Evolutionary conservation across 495 filamentous ascomycete genomes (phyloP).

Genomic region (Aspergillus hancockii): DNA sequence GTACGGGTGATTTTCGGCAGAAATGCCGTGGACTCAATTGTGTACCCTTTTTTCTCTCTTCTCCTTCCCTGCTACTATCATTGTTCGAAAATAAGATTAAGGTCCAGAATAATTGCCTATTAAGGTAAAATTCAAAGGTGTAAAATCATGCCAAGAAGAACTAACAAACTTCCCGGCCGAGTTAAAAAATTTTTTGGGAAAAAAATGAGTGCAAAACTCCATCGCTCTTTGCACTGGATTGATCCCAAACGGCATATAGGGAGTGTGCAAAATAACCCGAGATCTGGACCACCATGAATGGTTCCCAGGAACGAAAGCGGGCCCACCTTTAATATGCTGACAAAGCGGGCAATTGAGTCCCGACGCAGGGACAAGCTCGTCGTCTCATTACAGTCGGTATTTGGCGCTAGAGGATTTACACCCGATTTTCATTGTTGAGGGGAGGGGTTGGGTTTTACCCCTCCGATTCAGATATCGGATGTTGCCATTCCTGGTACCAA

Average conservation of each 20-base stretch:
- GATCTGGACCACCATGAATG: background rate
- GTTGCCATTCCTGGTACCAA: too few species aligned
- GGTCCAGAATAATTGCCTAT: background rate
- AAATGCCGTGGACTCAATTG: background rate
- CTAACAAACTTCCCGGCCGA: background rate
- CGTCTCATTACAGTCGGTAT: slow-evolving; percentile 4
- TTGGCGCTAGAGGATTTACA: background rate
- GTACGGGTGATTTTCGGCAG: slow-evolving; percentile 4
- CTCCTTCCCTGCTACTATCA: background rate
- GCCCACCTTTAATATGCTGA: background rate
- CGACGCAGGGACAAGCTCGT: slow-evolving; percentile 2
- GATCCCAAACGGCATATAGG: background rate
- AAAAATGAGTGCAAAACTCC: too few species aligned
- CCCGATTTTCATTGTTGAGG: slow-evolving; percentile 2
- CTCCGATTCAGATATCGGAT: background rate
- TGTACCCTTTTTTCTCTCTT: background rate
- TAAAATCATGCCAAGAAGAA: background rate
- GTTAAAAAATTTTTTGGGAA: background rate
- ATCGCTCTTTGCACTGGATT: too few species aligned
- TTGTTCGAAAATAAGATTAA: background rate
- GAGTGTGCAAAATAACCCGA: background rate
- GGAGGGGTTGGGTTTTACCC: background rate
- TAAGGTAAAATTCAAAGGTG: background rate
- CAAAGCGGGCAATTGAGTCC: slow-evolving; percentile 1
- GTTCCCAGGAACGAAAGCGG: background rate